Evolutionary conservation across 2,329 filamentous ascomycete genomes (phyloP), one percentile per base, ranked within the genome.

Genomic region (Eutypella sp.): DNA sequence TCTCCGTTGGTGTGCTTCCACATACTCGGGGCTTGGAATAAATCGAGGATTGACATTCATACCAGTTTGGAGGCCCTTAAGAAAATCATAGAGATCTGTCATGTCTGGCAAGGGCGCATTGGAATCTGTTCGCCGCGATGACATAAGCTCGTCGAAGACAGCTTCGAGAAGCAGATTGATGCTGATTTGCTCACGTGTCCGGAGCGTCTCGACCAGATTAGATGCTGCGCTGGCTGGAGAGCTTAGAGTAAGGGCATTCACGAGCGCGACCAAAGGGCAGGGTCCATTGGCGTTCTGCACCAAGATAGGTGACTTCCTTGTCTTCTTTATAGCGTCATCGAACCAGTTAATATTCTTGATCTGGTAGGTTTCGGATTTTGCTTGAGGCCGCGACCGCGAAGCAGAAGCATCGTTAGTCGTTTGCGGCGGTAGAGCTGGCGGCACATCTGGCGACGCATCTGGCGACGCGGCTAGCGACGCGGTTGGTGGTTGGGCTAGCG

Each of bases 1-100:
- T 3, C 70, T 79, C 42, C 68, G 73, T 60, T 73, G 75, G 39
- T 75, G 73, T 2, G 73, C 71, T 45, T 57, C 66, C 24, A 70
- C 60, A 18, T 72, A 65, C 13, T 76, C 71, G 7, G 68, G 61
- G 0, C 72, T 75, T 2, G 88, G 77, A 7, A 95, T 76, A 52
- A 96, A 93, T 18, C 87, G 82, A 2, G 93, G 93, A 54, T 99
- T 99, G 47, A 97, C 92, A 58, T 97, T 99, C 88, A 99, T 96
- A 31, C 93, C 93, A 0, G 91, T 97, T 57, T 96, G 89, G 2
- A 99, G 71, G 38, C 89, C 87, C 46, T 93, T 81, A 2, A 99
- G 72, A 60, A 99, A 99, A 6, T 78, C 76, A 63, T 96, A 95
- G 1, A 99, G 74, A 48, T 96, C 91, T 29, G 84, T 79, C 9